Base-by-base conservation (phyloP, 2,329 filamentous ascomycete genomes). In the Alternaria conjuncta region DNA sequence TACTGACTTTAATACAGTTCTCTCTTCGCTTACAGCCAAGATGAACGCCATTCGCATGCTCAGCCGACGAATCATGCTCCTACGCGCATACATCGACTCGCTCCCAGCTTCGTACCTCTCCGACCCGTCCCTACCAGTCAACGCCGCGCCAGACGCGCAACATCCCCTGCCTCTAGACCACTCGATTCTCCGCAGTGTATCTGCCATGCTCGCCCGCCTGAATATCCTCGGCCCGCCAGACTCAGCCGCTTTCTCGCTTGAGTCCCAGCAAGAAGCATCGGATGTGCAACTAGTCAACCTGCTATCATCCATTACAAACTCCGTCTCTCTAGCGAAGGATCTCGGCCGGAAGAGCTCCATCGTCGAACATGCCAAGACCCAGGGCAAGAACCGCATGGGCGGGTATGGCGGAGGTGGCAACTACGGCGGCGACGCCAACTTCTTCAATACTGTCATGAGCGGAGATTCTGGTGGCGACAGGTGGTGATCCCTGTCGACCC, bases 11-110 rank as follows among this genome's bases (percentile, higher is more conserved):
- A 13, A 3, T 28, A 6, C 61, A 87, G 86, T 90, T 47, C 85
- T 91, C 57, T 85, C 88, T 23, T 87, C 84, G 15, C 88, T 99
- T 21, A 96, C 90, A 26, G 92, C 94, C 64, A 97, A 97, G 74
- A 88, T 91, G 66, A 98, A 97, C 80, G 94, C 96, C 25, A 91
- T 97, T 75, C 95, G 94, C 82, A 97, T 97, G 89, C 88, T 99
- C 26, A 90, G 95, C 79, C 66, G 85, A 78, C 76, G 86, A 79
- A 75, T 87, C 67, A 73, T 84, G 70, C 82, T 89, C 75, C 77
- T 89, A 74, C 80, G 88, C 66, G 60, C 86, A 78, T 98, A 97
- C 77, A 88, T 99, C 50, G 84, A 90, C 66, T 87, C 86, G 13
- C 86, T 96, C 3, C 91, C 92, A 1, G 85, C 88, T 8, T 89